phyloP scores from a whole-genome alignment of 768 basidiomycete species.

The Suillus tomentosus region DNA sequence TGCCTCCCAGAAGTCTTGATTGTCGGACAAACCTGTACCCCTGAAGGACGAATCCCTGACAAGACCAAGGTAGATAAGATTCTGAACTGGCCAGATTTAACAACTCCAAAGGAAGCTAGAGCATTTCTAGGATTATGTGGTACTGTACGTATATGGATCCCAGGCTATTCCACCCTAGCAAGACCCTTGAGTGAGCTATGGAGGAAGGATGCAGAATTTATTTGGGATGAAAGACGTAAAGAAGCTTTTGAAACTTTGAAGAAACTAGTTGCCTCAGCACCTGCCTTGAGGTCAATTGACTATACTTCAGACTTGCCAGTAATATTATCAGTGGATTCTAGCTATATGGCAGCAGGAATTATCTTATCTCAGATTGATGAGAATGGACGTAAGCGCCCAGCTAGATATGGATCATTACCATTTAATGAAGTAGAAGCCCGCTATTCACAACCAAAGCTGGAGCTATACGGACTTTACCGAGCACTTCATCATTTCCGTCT shows the following conservation, averaged over 20 bases:
- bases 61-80: not conserved
- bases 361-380: no score
- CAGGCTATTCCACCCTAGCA: no score
- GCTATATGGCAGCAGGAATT: no score
- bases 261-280: no score
- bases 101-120: not conserved
- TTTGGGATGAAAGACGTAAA: no score
- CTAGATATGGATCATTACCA: slow-evolving; percentile 40
- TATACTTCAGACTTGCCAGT: no score
- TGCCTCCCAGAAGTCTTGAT: not conserved
- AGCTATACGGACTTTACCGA: slow-evolving; percentile 27
- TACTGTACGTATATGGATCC: not conserved
- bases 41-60: not conserved
- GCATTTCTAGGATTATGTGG: not conserved
- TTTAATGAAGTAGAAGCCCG: slow-evolving; percentile 29
- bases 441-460: slow-evolving; percentile 28
- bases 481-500: slow-evolving; percentile 29
- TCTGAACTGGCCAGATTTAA: not conserved
- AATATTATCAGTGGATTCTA: no score
- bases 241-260: no score
- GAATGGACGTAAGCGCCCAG: slow-evolving; percentile 15
- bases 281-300: no score
- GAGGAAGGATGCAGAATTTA: no score
- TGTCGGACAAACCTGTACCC: not conserved
- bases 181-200: no score